Evolutionary conservation across 2,329 filamentous ascomycete species (phyloP), one percentile per base, ranked within the genome.

Genomic region (Aspergillus alliaceus): DNA sequence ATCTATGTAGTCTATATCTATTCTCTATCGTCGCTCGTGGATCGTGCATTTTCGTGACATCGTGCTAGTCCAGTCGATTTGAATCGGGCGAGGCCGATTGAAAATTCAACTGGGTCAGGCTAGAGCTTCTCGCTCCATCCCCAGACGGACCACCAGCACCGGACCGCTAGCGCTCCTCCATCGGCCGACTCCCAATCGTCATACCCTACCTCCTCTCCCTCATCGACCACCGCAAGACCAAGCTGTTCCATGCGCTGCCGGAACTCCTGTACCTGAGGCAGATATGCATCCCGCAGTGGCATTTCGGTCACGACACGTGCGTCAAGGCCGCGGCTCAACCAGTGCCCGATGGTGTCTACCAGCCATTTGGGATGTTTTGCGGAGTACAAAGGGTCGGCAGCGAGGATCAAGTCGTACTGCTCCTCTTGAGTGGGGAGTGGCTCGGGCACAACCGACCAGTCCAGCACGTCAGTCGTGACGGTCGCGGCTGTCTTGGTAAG

Each of bases 371-470:
- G 91, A 69, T 98, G 95, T 4, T 90, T 83, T 49, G 92, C 83
- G 46, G 93, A 91, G 74, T 98, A 98, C 20, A 99, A 79, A 0
- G 91, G 85, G 72, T 99, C 95, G 2, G 93, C 91, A 2, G 86
- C 91, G 2, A 99, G 81, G 42, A 98, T 86, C 54, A 96, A 77
- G 80, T 88, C 72, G 62, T 77, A 80, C 42, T 69, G 72, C 39
- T 75, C 72, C 24, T 72, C 66, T 6, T 66, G 61, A 2, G 67
- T 62, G 15, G 70, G 69, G 8, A 66, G 66, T 4, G 66, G 59
- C 15, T 67, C 57, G 0, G 69, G 70, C 18, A 64, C 58, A 25
- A 75, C 63, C 20, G 76, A 77, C 92, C 93, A 96, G 35, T 91
- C 90, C 54, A 98, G 77, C 3, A 88, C 77, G 0, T 86, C 89